Evolutionary conservation across 345 rosid genomes (phyloP).

Genomic region (Euphorbia tirucalli): DNA sequence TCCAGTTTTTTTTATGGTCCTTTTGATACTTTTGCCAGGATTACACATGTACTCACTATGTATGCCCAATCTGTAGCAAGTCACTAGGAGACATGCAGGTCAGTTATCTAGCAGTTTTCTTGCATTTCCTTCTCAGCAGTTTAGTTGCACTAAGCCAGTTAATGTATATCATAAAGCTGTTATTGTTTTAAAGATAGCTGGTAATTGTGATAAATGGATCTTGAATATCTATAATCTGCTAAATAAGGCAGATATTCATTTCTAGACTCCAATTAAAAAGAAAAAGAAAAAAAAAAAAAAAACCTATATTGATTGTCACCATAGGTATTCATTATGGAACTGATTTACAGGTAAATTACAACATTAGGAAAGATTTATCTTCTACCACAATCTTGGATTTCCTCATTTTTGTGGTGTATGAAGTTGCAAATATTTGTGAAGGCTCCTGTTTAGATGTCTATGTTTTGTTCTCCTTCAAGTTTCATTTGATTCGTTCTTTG

Average conservation of each 20-base stretch:
- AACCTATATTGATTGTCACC: not conserved
- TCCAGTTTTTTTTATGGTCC: constrained; percentile 10
- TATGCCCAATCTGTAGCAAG: constrained; percentile 88
- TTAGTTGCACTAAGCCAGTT: not conserved
- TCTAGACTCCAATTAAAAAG: too few relatives aligned
- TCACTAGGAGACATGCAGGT: constrained; percentile 96
- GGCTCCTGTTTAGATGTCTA: not conserved
- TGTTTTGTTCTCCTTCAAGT: not conserved
- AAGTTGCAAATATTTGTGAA: not conserved
- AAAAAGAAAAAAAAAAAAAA: too few relatives aligned
- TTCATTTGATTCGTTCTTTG: not conserved
- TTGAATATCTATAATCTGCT: too few relatives aligned
- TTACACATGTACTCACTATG: constrained; percentile 68
- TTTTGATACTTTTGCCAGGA: constrained; percentile 48
- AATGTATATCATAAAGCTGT: not conserved
- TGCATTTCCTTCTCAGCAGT: not conserved
- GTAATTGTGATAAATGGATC: not conserved
- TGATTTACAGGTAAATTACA: not conserved
- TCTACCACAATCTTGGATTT: not conserved
- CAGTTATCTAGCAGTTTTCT: constrained; percentile 22
- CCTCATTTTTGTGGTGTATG: not conserved
- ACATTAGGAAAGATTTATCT: not conserved
- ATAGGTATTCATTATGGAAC: not conserved
- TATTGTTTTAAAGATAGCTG: not conserved
- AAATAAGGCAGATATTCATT: too few relatives aligned